A percentile compares a stretch with the other conserved stretches of the same genome.
Conservation (phyloP, 148 eudicot species). For the Fallopia convolvulus region DNA sequence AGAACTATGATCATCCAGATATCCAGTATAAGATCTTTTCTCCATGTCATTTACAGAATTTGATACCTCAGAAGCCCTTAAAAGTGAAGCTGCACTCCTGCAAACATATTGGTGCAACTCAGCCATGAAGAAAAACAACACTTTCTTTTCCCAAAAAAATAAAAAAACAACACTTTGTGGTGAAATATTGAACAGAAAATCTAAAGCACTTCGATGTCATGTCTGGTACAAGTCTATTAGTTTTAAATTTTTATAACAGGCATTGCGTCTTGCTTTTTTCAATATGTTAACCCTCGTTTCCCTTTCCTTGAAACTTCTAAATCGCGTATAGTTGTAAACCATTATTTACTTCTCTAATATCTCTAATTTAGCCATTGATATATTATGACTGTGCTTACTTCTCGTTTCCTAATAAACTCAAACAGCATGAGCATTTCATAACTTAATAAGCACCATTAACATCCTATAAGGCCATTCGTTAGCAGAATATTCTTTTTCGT, state of each 20-base stretch:
- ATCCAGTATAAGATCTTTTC: constrained; percentile 18
- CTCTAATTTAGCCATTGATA: neutral
- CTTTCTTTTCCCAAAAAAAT: too few species aligned
- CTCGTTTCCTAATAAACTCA: neutral
- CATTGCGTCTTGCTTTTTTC: neutral
- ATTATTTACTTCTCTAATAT: neutral
- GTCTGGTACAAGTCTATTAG: neutral
- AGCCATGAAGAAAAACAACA: neutral
- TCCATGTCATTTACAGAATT: constrained; percentile 24
- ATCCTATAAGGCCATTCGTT: neutral
- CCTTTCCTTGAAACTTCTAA: neutral
- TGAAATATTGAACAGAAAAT: neutral
- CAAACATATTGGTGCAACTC: constrained; percentile 12
- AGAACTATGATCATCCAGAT: constrained; percentile 28
- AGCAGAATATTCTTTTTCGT: too few species aligned
- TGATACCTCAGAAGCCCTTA: constrained; percentile 41
- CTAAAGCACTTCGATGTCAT: neutral
- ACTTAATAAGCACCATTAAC: neutral
- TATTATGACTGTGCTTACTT: neutral
- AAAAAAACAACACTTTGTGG: neutral
- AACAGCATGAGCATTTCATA: neutral
- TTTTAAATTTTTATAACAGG: neutral
- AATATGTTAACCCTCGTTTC: too few species aligned
- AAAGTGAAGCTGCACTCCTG: constrained; percentile 82
- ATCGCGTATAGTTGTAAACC: neutral